phyloP scores from a whole-genome alignment of 352 stramenopile genomes.

The Pythium dissimile region DNA sequence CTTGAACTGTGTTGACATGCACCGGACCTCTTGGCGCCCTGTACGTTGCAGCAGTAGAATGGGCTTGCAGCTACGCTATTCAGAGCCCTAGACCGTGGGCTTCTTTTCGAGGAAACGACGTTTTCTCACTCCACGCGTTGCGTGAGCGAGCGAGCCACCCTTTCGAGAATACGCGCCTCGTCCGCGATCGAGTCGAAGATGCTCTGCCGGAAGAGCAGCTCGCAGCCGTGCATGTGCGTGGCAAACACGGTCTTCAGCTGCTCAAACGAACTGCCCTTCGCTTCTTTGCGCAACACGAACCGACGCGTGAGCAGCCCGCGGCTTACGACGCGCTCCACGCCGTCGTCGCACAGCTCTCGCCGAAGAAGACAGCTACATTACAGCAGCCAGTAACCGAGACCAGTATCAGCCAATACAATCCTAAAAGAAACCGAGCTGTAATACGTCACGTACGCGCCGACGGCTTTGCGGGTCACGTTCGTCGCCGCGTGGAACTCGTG shows the following conservation, averaged over 20 bases:
- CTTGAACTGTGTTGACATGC: too few relatives aligned
- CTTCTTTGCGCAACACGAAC: not conserved
- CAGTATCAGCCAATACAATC: not conserved
- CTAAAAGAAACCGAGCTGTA: too few relatives aligned
- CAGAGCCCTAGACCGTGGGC: too few relatives aligned
- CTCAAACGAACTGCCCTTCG: not conserved
- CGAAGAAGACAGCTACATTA: not conserved
- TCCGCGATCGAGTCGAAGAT: not conserved
- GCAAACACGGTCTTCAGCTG: not conserved
- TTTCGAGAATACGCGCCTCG: too few relatives aligned
- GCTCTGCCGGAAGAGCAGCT: not conserved
- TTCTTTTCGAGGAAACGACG: too few relatives aligned
- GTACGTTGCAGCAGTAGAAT: too few relatives aligned
- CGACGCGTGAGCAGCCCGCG: not conserved
- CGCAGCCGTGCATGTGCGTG: not conserved
- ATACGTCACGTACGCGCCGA: too few relatives aligned
- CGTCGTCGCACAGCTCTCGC: constrained; percentile 1
- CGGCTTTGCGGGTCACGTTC: constrained; percentile 15
- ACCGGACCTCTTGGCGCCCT: too few relatives aligned
- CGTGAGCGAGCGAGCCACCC: too few relatives aligned
- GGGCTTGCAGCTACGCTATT: too few relatives aligned
- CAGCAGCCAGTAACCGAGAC: not conserved
- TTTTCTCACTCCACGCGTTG: too few relatives aligned
- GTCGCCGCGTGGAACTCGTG: constrained; percentile 12
- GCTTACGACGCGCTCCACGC: not conserved